These are phyloP conservation scores for Chytriomyces confervae DNA, from an alignment of 192 early-diverging fungal species.

Conservation along the genomic window DNA sequence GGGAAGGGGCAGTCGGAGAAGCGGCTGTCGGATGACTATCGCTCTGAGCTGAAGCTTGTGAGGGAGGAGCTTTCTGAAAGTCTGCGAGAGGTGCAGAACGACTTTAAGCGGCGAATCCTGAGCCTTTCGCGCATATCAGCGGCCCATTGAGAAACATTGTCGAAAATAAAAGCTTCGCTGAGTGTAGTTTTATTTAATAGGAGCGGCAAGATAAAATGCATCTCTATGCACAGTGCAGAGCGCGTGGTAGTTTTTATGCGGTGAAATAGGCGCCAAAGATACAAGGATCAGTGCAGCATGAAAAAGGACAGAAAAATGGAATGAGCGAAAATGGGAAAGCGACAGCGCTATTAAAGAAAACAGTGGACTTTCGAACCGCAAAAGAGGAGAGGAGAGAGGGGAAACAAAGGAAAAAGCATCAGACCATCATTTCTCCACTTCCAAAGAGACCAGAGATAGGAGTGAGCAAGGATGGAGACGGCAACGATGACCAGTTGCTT, in stretches of 20 bases:
- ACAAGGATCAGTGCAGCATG: background rate
- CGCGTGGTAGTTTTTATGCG: too few species aligned
- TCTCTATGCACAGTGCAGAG: constrained; percentile 1
- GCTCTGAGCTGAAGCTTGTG: background rate
- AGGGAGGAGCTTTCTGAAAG: background rate
- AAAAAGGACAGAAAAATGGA: constrained; percentile 15
- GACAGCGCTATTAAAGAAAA: constrained; percentile 12
- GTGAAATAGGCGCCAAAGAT: background rate
- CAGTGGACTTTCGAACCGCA: background rate
- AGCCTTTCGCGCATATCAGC: background rate
- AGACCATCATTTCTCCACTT: background rate
- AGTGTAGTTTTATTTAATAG: background rate
- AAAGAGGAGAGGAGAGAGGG: background rate
- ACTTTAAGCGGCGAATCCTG: background rate
- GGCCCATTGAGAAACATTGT: background rate
- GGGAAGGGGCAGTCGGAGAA: constrained; percentile 15
- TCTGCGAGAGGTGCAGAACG: constrained; percentile 1
- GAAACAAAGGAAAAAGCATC: background rate
- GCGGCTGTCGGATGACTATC: background rate
- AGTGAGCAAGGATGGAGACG: constrained; percentile 17
- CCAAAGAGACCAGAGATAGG: constrained; percentile 10
- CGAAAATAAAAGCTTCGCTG: background rate
- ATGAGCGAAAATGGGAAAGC: background rate
- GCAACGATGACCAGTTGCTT: constrained; percentile 1
- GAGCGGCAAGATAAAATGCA: background rate